Evolutionary conservation across 129 eudicot species (phyloP), one percentile per base, ranked within the genome.

Genomic region (Flaveria robusta): DNA sequence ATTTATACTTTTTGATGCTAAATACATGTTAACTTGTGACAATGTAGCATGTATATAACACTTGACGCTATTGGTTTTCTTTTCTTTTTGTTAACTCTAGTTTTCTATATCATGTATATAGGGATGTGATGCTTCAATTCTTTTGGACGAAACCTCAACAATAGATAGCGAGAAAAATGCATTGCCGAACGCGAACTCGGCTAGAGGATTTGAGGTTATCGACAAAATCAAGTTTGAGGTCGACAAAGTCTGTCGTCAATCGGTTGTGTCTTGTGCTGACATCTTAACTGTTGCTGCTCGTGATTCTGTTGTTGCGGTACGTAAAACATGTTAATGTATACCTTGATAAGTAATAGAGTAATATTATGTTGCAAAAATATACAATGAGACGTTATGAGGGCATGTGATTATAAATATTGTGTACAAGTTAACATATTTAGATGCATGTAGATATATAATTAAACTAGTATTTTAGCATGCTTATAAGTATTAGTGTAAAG

Each of bases 81-180:
- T 43, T 16, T 22, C 3, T 13, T 16, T 58, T 15, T 56, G 13
- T 73, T 20, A 0, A 22, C 15, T 20, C 22, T 7, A 9, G 1
- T 56, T 56, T 56, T 56, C 5, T 56, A 56, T 34, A 50, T 70
- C 46, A 64, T 68, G 66, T 65, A 64, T 68, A 58, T 65, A 85
- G 86, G 86, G 88, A 24, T 85, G 88, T 63, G 88, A 85, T 74
- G 88, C 80, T 27, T 85, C 88, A 11, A 13, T 85, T 45, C 81
- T 85, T 42, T 64, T 85, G 54, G 88, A 77, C 49, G 75, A 77
- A 72, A 81, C 85, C 0, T 31, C 85, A 7, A 81, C 24, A 7
- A 65, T 84, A 5, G 73, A 77, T 7, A 69, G 85, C 11, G 88
- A 85, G 65, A 81, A 81, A 68, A 77, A 72, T 19, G 83, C 88